These are phyloP conservation scores for Coemansia sp. DNA, from an alignment of 192 early-diverging fungal genomes.

Conservation along the genomic window DNA sequence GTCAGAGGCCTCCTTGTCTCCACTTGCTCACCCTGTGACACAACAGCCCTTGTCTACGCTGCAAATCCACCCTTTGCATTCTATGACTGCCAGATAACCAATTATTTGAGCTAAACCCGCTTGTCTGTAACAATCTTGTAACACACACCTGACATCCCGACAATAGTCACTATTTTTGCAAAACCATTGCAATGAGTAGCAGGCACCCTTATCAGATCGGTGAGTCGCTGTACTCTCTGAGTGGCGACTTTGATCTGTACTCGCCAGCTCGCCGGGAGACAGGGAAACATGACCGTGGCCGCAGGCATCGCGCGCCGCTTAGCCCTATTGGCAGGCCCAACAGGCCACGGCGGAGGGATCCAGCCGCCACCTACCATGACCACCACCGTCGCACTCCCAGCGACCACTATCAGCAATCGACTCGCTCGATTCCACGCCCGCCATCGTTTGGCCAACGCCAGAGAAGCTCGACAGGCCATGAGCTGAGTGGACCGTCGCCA, in stretches of 20 bases:
- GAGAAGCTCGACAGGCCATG: slow-evolving; percentile 9
- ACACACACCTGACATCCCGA: background rate
- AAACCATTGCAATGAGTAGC: background rate
- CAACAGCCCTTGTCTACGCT: background rate
- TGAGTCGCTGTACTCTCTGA: slow-evolving; percentile 15
- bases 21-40: background rate
- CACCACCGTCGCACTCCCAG: slow-evolving; percentile 22
- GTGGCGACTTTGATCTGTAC: slow-evolving; percentile 7
- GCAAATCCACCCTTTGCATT: background rate
- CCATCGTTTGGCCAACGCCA: slow-evolving; percentile 28
- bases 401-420: slow-evolving; percentile 6
- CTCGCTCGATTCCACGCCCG: slow-evolving; percentile 21
- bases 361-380: slow-evolving; percentile 25
- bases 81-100: background rate
- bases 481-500: slow-evolving; percentile 12
- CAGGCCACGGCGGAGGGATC: slow-evolving; percentile 12
- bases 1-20: background rate
- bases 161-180: background rate
- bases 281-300: slow-evolving; percentile 3
- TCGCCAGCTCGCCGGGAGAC: background rate
- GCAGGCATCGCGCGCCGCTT: slow-evolving; percentile 14
- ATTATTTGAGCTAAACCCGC: background rate
- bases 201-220: slow-evolving; percentile 7
- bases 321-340: slow-evolving; percentile 16
- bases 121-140: background rate